phyloP scores from a whole-genome alignment of 116 monocot genomes.

The Trichopus zeylanicus region DNA sequence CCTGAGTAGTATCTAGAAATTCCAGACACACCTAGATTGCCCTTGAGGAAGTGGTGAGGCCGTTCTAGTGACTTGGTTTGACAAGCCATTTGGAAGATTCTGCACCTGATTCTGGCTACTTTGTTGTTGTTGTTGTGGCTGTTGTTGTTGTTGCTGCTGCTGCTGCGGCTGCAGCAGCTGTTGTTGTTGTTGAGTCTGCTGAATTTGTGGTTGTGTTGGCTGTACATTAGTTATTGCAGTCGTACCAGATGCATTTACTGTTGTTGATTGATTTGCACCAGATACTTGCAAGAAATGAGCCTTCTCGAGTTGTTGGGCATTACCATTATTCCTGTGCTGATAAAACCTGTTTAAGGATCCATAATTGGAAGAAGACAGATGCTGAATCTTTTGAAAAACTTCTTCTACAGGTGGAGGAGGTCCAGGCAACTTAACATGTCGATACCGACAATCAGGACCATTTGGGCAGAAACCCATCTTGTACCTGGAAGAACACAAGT shows the following conservation, averaged over 20 bases:
- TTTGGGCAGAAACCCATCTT: constrained; percentile 97
- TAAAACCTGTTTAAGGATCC: constrained; percentile 64
- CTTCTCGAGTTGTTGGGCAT: constrained; percentile 50
- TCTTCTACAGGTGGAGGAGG: constrained; percentile 95
- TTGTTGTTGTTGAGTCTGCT: constrained; percentile 36
- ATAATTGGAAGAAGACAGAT: constrained; percentile 66
- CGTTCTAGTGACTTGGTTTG: constrained; percentile 48
- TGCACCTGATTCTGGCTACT: constrained; percentile 39
- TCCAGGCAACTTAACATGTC: constrained; percentile 88
- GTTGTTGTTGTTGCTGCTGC: constrained; percentile 22
- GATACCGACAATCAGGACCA: constrained; percentile 89
- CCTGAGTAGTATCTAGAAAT: constrained; percentile 43
- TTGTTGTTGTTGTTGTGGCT: constrained; percentile 22
- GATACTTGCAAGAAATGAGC: constrained; percentile 35
- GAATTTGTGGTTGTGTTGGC: constrained; percentile 32
- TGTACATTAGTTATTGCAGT: constrained; percentile 23
- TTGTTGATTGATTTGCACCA: constrained; percentile 23
- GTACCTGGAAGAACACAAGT: constrained; percentile 49
- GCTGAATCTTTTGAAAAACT: constrained; percentile 92
- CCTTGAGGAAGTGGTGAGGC: constrained; percentile 93
- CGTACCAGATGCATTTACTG: constrained; percentile 23
- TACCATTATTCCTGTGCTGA: constrained; percentile 51
- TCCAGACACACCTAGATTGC: constrained; percentile 98
- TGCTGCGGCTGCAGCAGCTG: constrained; percentile 10
- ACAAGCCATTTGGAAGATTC: constrained; percentile 45